Evolutionary conservation across 257 asterid genomes (phyloP).

Genomic region (Ajuga chamaepitys): DNA sequence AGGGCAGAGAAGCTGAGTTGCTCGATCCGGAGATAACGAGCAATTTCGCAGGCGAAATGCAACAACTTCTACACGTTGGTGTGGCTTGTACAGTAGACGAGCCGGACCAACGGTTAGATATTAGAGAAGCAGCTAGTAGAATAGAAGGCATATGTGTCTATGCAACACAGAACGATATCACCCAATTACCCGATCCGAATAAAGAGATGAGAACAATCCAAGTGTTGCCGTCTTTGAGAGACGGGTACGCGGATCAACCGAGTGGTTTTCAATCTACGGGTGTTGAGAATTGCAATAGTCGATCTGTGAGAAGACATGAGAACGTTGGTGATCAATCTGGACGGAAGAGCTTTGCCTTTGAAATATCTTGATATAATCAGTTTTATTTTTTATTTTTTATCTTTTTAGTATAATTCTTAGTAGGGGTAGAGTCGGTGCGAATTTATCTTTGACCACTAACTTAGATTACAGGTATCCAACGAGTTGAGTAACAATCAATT

Average conservation of each 20-base stretch:
- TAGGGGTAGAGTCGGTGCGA: no score
- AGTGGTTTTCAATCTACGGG: background rate
- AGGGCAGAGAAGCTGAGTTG: slow-evolving; percentile 47
- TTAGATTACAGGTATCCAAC: no score
- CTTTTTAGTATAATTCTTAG: no score
- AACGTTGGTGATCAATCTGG: background rate
- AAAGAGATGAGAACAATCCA: slow-evolving; percentile 1
- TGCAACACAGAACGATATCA: no score
- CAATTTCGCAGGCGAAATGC: slow-evolving; percentile 22
- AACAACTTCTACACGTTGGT: slow-evolving; percentile 41
- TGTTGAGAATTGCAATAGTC: background rate
- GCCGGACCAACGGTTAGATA: slow-evolving; percentile 39
- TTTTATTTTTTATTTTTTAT: no score
- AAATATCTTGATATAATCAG: background rate
- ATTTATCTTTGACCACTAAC: no score
- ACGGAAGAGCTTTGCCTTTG: background rate
- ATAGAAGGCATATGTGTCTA: slow-evolving; percentile 25
- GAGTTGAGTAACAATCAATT: no score
- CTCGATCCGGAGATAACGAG: slow-evolving; percentile 41
- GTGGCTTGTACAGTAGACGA: slow-evolving; percentile 46
- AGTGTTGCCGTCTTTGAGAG: slow-evolving; percentile 15
- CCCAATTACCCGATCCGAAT: background rate
- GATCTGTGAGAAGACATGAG: background rate
- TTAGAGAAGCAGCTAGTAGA: slow-evolving; percentile 44
- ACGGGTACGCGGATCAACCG: slow-evolving; percentile 23